Evolutionary conservation across 108 stramenopile genomes (phyloP), one percentile per base, ranked within the genome.

Genomic region (Seminavis robusta): DNA sequence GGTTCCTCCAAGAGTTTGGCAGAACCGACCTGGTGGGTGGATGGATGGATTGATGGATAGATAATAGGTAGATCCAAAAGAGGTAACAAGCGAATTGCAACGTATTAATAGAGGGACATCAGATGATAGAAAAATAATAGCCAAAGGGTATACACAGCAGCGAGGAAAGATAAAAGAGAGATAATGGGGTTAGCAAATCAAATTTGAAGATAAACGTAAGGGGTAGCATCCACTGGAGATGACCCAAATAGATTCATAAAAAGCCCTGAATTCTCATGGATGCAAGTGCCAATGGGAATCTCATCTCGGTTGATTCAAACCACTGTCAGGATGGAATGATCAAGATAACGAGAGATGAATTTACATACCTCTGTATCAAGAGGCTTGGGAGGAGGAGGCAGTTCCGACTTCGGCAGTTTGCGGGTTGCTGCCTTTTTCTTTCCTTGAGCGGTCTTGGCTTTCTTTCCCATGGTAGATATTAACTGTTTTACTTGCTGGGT

Each of bases 401-500:
- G 53, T 16, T 69, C 69, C 17, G 84, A 58, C 51, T 80, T 81
- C 78, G 88, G 83, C 46, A 92, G 57, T 73, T 83, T 88, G 36
- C 90, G 81, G 11, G 62, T 71, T 26, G 65, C 49, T 8, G 90
- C 90, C 53, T 73, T 72, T 33, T 63, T 65, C 23, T 65, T 81
- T 45, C 84, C 86, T 28, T 75, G 63, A 32, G 58, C 49, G 10
- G 84, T 80, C 65, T 79, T 86, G 27, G 90, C 79, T 70, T 88
- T 86, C 76, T 92, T 92, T 59, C 90, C 90, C 90, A 92, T 92
- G 53, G 49, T 81, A 9, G 25, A 16, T 56, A 26, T 56, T n/a
- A n/a, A n/a, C n/a, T n/a, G n/a, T n/a, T n/a, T n/a, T n/a, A n/a
- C n/a, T n/a, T n/a, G n/a, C n/a, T n/a, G n/a, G n/a, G n/a, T n/a